These are phyloP conservation scores for Penicillium canariense DNA, from an alignment of 495 filamentous ascomycete species.

Conservation along the genomic window DNA sequence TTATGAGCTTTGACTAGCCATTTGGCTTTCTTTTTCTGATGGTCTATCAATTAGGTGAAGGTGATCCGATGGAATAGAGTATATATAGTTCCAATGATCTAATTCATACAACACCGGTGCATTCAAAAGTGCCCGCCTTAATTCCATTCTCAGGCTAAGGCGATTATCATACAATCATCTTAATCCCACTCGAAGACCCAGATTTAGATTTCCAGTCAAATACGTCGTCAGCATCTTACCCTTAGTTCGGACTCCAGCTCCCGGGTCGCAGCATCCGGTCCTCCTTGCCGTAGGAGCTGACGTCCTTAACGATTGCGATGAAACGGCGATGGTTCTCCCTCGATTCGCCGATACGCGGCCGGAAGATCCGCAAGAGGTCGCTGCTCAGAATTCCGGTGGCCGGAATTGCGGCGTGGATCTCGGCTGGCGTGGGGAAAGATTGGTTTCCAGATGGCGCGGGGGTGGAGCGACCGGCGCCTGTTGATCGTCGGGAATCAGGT, in stretches of 20 bases:
- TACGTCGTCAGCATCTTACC: conserved; percentile 7
- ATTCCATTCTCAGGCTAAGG: not conserved
- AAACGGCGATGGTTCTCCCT: conserved; percentile 45
- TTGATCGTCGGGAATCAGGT: not conserved
- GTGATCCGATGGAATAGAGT: no score
- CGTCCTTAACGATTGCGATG: conserved; percentile 48
- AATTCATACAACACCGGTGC: no score
- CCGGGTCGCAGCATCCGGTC: conserved; percentile 43
- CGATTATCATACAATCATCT: not conserved
- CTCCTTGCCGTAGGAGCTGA: conserved; percentile 47
- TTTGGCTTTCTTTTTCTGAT: no score
- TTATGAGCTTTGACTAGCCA: no score
- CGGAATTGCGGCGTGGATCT: conserved; percentile 68
- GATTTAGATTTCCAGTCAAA: not conserved
- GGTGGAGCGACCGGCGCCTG: conserved; percentile 36
- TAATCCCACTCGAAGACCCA: not conserved
- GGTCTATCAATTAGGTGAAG: no score
- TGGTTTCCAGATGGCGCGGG: conserved; percentile 28
- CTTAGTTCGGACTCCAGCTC: conserved; percentile 29
- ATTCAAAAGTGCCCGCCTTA: not conserved
- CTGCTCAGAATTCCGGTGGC: conserved; percentile 64
- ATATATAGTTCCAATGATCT: no score
- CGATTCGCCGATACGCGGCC: conserved; percentile 52
- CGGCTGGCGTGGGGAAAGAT: conserved; percentile 59
- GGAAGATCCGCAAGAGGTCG: conserved; percentile 61